phyloP scores from a whole-genome alignment of 2,329 filamentous ascomycete species.

The Daldinia sp. region DNA sequence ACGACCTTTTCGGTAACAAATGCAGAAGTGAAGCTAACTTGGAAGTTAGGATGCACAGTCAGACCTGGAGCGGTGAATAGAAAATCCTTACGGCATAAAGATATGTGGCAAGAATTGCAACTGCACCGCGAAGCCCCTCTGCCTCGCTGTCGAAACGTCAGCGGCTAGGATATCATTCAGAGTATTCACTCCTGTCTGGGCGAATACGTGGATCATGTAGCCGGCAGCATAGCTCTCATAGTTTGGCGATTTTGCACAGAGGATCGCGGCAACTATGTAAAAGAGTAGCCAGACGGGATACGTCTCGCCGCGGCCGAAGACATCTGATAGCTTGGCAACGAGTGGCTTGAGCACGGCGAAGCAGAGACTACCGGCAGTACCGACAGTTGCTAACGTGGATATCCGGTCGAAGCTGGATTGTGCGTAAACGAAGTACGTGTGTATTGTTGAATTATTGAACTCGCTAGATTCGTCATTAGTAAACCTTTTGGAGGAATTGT shows the following conservation, averaged over 20 bases:
- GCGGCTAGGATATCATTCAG: slow-evolving; percentile 49
- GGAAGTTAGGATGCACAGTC: background rate
- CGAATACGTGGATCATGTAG: background rate
- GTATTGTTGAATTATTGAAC: slow-evolving; percentile 48
- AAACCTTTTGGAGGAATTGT: too few species aligned
- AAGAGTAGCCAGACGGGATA: slow-evolving; percentile 47
- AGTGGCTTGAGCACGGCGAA: slow-evolving; percentile 52
- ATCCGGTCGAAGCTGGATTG: slow-evolving; percentile 50
- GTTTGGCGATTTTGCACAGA: slow-evolving; percentile 2
- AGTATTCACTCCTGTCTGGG: slow-evolving; percentile 41
- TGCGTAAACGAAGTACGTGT: slow-evolving; percentile 52
- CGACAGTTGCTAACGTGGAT: slow-evolving; percentile 47
- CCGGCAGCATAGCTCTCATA: background rate
- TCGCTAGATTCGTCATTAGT: background rate
- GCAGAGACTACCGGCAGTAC: slow-evolving; percentile 50
- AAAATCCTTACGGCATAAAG: slow-evolving; percentile 50
- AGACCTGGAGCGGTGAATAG: background rate
- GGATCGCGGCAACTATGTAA: slow-evolving; percentile 34
- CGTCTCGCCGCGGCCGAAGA: slow-evolving; percentile 51
- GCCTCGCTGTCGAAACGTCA: slow-evolving; percentile 52
- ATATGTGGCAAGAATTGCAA: slow-evolving; percentile 52
- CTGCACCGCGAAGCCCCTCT: slow-evolving; percentile 51
- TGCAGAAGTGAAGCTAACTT: slow-evolving; percentile 39
- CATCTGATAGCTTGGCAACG: slow-evolving; percentile 53
- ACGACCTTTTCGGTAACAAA: slow-evolving; percentile 51